phyloP scores from a whole-genome alignment of 2,329 filamentous ascomycete genomes.

The Xylaria sp. region DNA sequence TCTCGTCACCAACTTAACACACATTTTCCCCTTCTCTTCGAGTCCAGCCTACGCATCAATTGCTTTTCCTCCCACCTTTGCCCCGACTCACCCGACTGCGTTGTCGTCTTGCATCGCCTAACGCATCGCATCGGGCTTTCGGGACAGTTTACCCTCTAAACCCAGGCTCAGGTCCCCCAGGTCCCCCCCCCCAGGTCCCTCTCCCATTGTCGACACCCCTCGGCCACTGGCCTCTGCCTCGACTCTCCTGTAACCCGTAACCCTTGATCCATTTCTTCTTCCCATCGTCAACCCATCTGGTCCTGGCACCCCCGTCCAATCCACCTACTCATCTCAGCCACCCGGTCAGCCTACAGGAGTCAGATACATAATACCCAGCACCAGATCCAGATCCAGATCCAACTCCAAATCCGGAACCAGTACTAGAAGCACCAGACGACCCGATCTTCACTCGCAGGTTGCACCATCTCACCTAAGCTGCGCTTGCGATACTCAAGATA shows the following conservation, averaged over 20 bases:
- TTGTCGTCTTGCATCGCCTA: constrained; percentile 3
- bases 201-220: constrained; percentile 19
- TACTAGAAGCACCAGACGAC: background rate
- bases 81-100: constrained; percentile 4
- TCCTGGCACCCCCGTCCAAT: constrained; percentile 6
- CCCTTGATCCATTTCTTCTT: constrained; percentile 9
- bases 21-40: constrained; percentile 4
- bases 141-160: constrained; percentile 3
- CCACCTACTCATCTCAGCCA: constrained; percentile 7
- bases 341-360: constrained; percentile 12
- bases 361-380: constrained; percentile 17
- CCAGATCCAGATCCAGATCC: constrained; percentile 9
- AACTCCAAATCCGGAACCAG: too few relatives aligned
- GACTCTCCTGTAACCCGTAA: constrained; percentile 1
- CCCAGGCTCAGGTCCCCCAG: too few relatives aligned
- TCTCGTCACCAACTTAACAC: constrained; percentile 3
- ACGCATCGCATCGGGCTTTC: constrained; percentile 2
- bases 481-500: constrained; percentile 26
- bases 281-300: constrained; percentile 1
- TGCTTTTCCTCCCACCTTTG: constrained; percentile 6
- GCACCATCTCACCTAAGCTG: constrained; percentile 17
- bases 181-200: too few relatives aligned
- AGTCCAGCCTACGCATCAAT: constrained; percentile 12
- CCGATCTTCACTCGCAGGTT: constrained; percentile 23
- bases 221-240: background rate